Percentiles rank a stretch among this genome's conserved stretches.
Evolutionary conservation across 139 green algal genomes (phyloP).

Genomic region (Eudorina sp.): DNA sequence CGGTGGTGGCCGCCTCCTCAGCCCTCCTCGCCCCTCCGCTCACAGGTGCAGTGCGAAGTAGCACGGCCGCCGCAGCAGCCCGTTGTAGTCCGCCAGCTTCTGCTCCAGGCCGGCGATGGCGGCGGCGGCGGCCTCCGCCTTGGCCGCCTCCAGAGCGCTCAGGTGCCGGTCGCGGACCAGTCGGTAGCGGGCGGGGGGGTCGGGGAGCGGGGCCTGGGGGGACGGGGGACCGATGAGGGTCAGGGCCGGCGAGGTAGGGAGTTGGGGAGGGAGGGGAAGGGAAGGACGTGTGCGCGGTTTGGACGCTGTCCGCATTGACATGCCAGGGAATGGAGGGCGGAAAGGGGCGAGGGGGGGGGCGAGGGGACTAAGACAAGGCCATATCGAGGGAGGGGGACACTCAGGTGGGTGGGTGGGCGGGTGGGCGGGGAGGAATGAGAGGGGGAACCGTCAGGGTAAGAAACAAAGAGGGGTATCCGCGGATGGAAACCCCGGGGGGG

Average conservation of each 20-base stretch:
- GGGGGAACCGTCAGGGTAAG: too few species aligned
- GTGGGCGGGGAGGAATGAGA: not conserved
- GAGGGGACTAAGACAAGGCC: too few species aligned
- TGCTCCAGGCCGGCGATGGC: not conserved
- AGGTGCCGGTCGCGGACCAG: conserved; percentile 41
- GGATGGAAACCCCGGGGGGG: too few species aligned
- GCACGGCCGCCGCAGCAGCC: conserved; percentile 39
- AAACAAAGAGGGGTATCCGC: too few species aligned
- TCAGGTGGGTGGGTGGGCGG: not conserved
- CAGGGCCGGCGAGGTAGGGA: not conserved
- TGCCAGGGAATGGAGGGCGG: too few species aligned
- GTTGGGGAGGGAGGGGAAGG: too few species aligned
- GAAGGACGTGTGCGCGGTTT: too few species aligned
- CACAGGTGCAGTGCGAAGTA: conserved; percentile 45
- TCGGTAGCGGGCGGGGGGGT: not conserved
- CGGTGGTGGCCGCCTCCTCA: too few species aligned
- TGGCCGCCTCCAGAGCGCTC: conserved; percentile 25
- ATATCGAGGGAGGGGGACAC: too few species aligned
- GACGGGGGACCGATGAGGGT: not conserved
- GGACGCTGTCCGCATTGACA: too few species aligned
- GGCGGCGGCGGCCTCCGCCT: not conserved
- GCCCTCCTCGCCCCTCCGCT: not conserved
- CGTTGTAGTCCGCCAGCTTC: conserved; percentile 39
- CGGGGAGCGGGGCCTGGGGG: not conserved
- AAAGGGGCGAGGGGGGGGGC: too few species aligned